Base-by-base conservation (phyloP, 2,329 filamentous ascomycete species). In the Verticillium tricorpus region DNA sequence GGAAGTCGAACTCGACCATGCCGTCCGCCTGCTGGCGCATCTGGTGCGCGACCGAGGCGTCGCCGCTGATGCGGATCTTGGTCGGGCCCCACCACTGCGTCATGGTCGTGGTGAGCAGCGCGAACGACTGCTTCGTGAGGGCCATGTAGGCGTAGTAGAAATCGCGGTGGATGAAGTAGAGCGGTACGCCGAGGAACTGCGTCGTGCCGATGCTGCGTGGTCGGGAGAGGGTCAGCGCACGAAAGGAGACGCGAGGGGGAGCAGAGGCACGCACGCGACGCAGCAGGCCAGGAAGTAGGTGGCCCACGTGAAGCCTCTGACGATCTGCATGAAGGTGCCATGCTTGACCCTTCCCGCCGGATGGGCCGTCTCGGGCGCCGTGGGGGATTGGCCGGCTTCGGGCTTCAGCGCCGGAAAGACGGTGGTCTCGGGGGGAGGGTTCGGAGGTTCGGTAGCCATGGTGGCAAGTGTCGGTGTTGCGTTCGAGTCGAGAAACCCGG, bases 41-140 rank as follows among this genome's bases (percentile, higher is more conserved):
- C 76, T 96, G 90, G 17, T 87, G 89, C 8, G 87, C 83, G 66
- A 96, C 90, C 32, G 89, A 92, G 59, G 85, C 86, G 75, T 96
- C 92, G 52, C 92, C 92, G 72, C 91, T 95, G 69, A 96, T 89
- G 60, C 91, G 84, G 61, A 96, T 89, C 5, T 87, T 84, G 0
- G 91, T 95, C 3, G 92, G 91, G n/a, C 90, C 89, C 89, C 91
- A 96, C 81, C 91, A 91, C 70, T 94, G 87, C 15, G 91, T 96
- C 80, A 94, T 87, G 55, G 89, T 89, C 22, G 89, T 93, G 65
- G 89, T 87, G 55, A 92, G 78, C 17, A 96, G 82, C 40, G 90
- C 91, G 73, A 96, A 96, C 1, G 86, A 91, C 70, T 91, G 86
- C 75, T 96, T 96, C 12, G 92, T 95, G 73, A 92, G 84, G 50